Evolutionary conservation across 495 filamentous ascomycete species (phyloP).

Genomic region (Cetradonia linearis): DNA sequence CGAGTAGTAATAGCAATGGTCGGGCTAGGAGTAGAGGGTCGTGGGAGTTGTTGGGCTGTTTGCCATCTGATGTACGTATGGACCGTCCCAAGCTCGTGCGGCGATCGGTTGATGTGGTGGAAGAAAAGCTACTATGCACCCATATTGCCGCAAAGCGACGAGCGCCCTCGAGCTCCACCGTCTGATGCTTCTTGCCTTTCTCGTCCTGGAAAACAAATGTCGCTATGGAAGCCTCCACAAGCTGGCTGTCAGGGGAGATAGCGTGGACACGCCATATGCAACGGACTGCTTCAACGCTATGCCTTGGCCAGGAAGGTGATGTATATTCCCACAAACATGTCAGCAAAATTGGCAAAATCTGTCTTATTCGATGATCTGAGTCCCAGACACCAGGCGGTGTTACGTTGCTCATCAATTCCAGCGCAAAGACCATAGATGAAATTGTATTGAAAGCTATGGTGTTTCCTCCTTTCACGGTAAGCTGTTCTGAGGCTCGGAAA

Average conservation of each 20-base stretch:
- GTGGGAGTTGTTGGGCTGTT: conserved; percentile 28
- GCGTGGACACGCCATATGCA: conserved; percentile 77
- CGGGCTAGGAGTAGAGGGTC: conserved; percentile 57
- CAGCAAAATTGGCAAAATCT: conserved; percentile 41
- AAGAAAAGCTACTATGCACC: conserved; percentile 54
- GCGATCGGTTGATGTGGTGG: conserved; percentile 3
- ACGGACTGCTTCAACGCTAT: conserved; percentile 84
- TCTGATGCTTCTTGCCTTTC: conserved; percentile 30
- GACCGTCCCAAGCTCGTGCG: conserved; percentile 25
- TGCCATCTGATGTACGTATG: conserved; percentile 37
- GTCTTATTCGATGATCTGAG: conserved; percentile 18
- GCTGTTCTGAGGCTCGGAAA: conserved; percentile 7
- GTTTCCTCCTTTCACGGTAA: neutral
- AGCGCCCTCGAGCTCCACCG: conserved; percentile 41
- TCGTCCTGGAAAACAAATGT: conserved; percentile 54
- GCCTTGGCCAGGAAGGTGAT: conserved; percentile 71
- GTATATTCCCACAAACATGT: conserved; percentile 67
- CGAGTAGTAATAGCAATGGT: conserved; percentile 73
- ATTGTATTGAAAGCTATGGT: conserved; percentile 27
- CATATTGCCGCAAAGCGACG: conserved; percentile 63
- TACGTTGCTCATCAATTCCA: conserved; percentile 30
- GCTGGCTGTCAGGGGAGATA: conserved; percentile 44
- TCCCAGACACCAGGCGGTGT: conserved; percentile 12
- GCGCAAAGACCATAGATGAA: conserved; percentile 49
- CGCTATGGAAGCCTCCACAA: conserved; percentile 71